phyloP scores from a whole-genome alignment of 1,139 yeast species.

The Hanseniaspora gamundiae region DNA sequence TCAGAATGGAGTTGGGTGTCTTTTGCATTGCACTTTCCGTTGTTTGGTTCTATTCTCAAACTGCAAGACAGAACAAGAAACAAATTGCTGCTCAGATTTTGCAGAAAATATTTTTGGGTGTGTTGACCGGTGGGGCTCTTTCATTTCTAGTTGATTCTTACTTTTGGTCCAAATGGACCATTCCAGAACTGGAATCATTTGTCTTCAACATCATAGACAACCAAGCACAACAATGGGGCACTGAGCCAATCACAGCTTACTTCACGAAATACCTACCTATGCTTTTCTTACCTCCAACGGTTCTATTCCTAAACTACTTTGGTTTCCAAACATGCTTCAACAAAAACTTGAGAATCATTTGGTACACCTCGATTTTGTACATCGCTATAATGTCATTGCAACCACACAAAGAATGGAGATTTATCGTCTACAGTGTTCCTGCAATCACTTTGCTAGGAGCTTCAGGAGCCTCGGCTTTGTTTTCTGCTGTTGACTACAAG shows the following conservation, averaged over 20 bases:
- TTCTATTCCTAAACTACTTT: constrained; percentile 32
- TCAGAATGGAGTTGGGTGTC: constrained; percentile 62
- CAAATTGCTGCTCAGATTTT: background rate
- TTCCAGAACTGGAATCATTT: constrained; percentile 72
- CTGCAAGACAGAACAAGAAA: background rate
- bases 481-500: constrained; percentile 25
- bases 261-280: constrained; percentile 46
- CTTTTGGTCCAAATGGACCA: constrained; percentile 47
- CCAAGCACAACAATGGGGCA: constrained; percentile 71
- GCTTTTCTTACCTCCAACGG: constrained; percentile 48
- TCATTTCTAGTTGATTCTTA: constrained; percentile 54
- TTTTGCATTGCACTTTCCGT: constrained; percentile 41
- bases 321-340: constrained; percentile 26
- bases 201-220: constrained; percentile 64
- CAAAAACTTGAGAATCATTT: constrained; percentile 27
- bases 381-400: constrained; percentile 59
- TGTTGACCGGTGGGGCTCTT: constrained; percentile 39
- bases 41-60: constrained; percentile 13
- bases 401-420: constrained; percentile 94
- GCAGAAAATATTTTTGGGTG: constrained; percentile 28
- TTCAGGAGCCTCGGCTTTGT: constrained; percentile 40
- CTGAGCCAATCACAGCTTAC: constrained; percentile 61
- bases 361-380: constrained; percentile 39
- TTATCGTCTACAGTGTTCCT: constrained; percentile 66
- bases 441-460: constrained; percentile 55